These are phyloP conservation scores for Fusarium luffae DNA, from an alignment of 2,329 filamentous ascomycete species.

Conservation along the genomic window DNA sequence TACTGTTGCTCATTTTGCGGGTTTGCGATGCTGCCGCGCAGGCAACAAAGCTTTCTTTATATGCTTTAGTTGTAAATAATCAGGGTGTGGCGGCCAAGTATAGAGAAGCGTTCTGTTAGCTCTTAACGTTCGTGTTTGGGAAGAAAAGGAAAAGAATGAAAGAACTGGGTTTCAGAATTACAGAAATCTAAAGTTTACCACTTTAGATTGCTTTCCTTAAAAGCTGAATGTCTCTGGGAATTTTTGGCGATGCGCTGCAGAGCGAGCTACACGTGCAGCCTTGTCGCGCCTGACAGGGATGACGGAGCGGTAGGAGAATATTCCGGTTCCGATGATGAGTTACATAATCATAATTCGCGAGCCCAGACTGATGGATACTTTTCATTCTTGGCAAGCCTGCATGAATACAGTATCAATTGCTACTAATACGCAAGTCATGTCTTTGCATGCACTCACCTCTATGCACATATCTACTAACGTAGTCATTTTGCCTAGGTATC, in stretches of 20 bases:
- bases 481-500: neutral
- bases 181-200: slow-evolving; percentile 10
- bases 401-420: neutral
- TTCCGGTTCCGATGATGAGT: slow-evolving; percentile 21
- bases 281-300: slow-evolving; percentile 44
- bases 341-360: slow-evolving; percentile 3
- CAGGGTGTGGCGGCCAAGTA: neutral
- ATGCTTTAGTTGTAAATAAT: slow-evolving; percentile 24
- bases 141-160: slow-evolving; percentile 1
- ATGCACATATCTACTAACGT: neutral
- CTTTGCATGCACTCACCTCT: neutral
- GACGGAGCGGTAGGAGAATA: slow-evolving; percentile 23
- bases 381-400: neutral
- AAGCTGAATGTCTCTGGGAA: slow-evolving; percentile 35
- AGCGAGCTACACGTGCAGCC: slow-evolving; percentile 46
- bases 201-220: slow-evolving; percentile 12
- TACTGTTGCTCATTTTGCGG: slow-evolving; percentile 68
- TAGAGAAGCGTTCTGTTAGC: neutral
- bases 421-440: neutral
- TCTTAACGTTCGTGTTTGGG: slow-evolving; percentile 1
- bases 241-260: slow-evolving; percentile 44
- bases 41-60: slow-evolving; percentile 42
- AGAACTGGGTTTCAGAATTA: neutral
- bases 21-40: slow-evolving; percentile 42
- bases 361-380: neutral